Evolutionary conservation across 768 basidiomycete genomes (phyloP).

Genomic region (Sarcomyxa edulis): DNA sequence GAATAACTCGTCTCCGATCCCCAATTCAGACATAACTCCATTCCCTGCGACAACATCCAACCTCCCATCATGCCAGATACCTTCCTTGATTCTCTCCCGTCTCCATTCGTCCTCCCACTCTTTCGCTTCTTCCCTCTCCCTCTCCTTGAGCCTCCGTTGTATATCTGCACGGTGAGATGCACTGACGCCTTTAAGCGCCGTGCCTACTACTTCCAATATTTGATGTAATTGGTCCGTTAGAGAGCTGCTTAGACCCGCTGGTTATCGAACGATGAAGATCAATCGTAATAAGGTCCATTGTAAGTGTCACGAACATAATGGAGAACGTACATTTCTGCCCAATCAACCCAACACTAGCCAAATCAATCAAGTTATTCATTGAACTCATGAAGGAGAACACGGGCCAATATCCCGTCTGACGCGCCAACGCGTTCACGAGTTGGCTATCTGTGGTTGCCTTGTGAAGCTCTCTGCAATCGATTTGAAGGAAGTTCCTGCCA

Average conservation of each 20-base stretch:
- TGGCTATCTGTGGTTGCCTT: constrained; percentile 64
- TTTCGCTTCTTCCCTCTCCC: constrained; percentile 29
- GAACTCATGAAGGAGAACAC: constrained; percentile 83
- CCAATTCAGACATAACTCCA: constrained; percentile 83
- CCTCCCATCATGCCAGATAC: constrained; percentile 83
- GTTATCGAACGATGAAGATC: not conserved
- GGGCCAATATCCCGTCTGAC: constrained; percentile 86
- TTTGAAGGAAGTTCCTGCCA: constrained; percentile 60
- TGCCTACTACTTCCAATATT: constrained; percentile 74
- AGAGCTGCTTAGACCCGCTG: constrained; percentile 80
- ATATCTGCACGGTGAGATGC: constrained; percentile 41
- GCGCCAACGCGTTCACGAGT: constrained; percentile 65
- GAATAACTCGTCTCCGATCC: constrained; percentile 70
- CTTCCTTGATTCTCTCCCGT: constrained; percentile 47
- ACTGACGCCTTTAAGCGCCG: constrained; percentile 62
- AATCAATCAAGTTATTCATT: constrained; percentile 77
- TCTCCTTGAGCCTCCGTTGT: constrained; percentile 30
- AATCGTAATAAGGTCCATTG: not conserved
- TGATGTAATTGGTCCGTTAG: constrained; percentile 79
- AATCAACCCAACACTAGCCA: constrained; percentile 91
- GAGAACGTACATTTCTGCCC: constrained; percentile 78
- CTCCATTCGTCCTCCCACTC: constrained; percentile 31
- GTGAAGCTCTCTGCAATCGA: constrained; percentile 77
- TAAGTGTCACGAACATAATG: not conserved
- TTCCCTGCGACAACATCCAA: constrained; percentile 83